Conservation (phyloP, 768 basidiomycete species). For the Candolleomyces efflorescens region DNA sequence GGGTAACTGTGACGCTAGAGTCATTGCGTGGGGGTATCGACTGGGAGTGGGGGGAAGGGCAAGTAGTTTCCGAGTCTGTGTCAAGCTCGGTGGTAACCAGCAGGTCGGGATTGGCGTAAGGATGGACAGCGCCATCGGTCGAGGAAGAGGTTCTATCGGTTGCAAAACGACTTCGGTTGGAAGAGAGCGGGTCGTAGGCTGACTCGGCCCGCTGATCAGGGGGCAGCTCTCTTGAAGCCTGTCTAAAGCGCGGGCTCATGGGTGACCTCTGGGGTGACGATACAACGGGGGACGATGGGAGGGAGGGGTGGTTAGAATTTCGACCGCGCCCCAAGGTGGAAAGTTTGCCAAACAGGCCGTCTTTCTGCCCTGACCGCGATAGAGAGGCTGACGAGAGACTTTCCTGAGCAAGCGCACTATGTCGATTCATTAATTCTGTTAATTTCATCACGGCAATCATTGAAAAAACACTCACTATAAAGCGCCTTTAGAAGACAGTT, state of each 20-base stretch:
- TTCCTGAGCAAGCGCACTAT: constrained; percentile 57
- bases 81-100: constrained; percentile 24
- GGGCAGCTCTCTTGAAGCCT: constrained; percentile 4
- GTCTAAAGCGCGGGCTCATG: constrained; percentile 15
- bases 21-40: constrained; percentile 39
- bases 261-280: constrained; percentile 24
- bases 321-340: constrained; percentile 34
- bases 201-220: constrained; percentile 10
- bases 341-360: constrained; percentile 39
- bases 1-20: constrained; percentile 49
- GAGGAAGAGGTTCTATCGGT: constrained; percentile 14
- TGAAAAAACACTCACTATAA: constrained; percentile 48
- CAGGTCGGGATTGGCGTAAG: constrained; percentile 79
- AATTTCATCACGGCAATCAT: constrained; percentile 4
- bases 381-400: constrained; percentile 55
- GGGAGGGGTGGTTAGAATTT: constrained; percentile 22
- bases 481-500: constrained; percentile 46
- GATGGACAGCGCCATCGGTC: constrained; percentile 47
- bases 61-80: constrained; percentile 24
- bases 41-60: constrained; percentile 4
- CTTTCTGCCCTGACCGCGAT: constrained; percentile 27
- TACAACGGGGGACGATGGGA: constrained; percentile 22
- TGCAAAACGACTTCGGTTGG: constrained; percentile 10
- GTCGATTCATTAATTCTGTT: constrained; percentile 2
- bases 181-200: constrained; percentile 2